Conservation (phyloP, 352 stramenopile genomes). For the Globisporangium canariense region DNA sequence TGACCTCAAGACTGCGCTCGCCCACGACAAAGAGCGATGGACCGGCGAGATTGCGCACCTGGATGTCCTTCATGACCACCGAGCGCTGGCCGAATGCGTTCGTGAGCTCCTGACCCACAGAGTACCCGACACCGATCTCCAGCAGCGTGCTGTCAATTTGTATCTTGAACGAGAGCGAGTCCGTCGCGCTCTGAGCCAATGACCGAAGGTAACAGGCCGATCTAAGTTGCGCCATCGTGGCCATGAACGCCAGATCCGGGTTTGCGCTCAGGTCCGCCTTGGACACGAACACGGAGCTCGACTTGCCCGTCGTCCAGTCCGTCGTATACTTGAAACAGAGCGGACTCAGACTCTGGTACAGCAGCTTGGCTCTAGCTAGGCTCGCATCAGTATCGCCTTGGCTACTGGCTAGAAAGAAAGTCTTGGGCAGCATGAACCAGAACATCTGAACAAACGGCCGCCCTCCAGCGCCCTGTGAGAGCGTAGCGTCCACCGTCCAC, state of each 20-base stretch:
- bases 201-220: slow-evolving; percentile 52
- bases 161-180: slow-evolving; percentile 21
- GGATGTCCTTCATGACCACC: slow-evolving; percentile 24
- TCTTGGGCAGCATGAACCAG: slow-evolving; percentile 45
- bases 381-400: background rate
- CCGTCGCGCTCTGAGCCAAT: slow-evolving; percentile 26
- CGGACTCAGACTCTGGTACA: slow-evolving; percentile 30
- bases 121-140: slow-evolving; percentile 33
- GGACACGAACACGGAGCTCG: slow-evolving; percentile 23
- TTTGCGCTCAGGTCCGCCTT: slow-evolving; percentile 26
- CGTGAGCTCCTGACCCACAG: slow-evolving; percentile 45
- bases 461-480: slow-evolving; percentile 51
- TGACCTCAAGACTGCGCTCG: slow-evolving; percentile 29
- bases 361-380: slow-evolving; percentile 15
- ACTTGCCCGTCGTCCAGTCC: slow-evolving; percentile 37
- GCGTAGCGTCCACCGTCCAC: slow-evolving; percentile 45
- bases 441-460: slow-evolving; percentile 34
- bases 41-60: slow-evolving; percentile 37
- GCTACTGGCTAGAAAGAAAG: slow-evolving; percentile 7
- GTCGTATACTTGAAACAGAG: slow-evolving; percentile 50
- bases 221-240: slow-evolving; percentile 42
- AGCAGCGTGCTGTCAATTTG: slow-evolving; percentile 44
- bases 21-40: slow-evolving; percentile 53
- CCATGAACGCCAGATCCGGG: slow-evolving; percentile 25
- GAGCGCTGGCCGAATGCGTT: slow-evolving; percentile 56